Percentiles rank a stretch among this genome's conserved stretches.
Conservation (phyloP, 164 flowering plant species). For the Liquidambar formosana region DNA sequence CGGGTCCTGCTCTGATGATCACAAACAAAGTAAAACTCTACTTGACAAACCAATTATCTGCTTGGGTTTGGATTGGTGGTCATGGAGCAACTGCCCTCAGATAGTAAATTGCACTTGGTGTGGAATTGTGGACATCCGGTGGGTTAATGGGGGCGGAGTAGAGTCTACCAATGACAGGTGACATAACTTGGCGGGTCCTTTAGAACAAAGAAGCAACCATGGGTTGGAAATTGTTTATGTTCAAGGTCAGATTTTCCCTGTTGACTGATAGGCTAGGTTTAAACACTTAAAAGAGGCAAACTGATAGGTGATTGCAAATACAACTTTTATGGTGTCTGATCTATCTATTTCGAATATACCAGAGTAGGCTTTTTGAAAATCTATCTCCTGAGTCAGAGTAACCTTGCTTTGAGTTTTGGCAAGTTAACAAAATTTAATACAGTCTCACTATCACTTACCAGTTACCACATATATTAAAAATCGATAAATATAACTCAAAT, state of each 20-base stretch:
- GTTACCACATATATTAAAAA: no score
- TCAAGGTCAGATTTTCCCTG: constrained; percentile 93
- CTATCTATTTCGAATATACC: no score
- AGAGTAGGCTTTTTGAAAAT: no score
- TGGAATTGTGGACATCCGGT: constrained; percentile 81
- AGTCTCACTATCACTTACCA: no score
- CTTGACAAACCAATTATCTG: constrained; percentile 91
- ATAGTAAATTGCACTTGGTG: constrained; percentile 82
- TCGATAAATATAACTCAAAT: no score
- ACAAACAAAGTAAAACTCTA: constrained; percentile 73
- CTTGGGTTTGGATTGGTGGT: constrained; percentile 83
- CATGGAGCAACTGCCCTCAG: constrained; percentile 60
- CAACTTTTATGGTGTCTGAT: no score
- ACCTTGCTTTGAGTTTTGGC: no score
- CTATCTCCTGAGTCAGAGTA: no score
- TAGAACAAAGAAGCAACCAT: constrained; percentile 87
- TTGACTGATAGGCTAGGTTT: constrained; percentile 69
- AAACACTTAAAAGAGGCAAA: constrained; percentile 55
- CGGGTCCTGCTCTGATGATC: constrained; percentile 97
- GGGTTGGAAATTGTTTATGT: constrained; percentile 84
- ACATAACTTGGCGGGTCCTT: constrained; percentile 90
- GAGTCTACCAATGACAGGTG: constrained; percentile 93
- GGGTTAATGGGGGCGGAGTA: constrained; percentile 96
- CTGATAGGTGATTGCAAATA: constrained; percentile 79
- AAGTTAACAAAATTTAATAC: no score